Evolutionary conservation across 805 yeast species (phyloP).

Genomic region (Zygotorulaspora sp.): DNA sequence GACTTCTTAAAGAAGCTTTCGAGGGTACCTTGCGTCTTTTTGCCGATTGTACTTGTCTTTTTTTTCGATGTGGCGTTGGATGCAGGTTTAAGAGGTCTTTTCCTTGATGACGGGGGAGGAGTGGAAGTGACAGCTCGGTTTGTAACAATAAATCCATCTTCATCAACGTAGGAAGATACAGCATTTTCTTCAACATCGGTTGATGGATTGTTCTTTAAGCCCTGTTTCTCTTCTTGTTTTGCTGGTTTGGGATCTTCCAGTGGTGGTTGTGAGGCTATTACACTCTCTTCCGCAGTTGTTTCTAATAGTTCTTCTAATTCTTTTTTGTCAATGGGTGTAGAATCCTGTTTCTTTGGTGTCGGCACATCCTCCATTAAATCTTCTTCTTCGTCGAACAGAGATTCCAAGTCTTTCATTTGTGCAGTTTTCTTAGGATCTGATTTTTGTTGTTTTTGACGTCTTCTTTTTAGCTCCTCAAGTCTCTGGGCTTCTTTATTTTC

Average conservation of each 20-base stretch:
- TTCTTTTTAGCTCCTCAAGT: conserved; percentile 26
- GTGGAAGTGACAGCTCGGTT: conserved; percentile 21
- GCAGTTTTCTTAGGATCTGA: conserved; percentile 28
- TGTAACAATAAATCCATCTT: conserved; percentile 35
- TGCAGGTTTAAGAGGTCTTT: conserved; percentile 7
- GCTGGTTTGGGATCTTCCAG: no score
- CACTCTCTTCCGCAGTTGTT: conserved; percentile 34
- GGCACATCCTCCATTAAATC: conserved; percentile 5
- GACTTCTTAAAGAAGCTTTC: conserved; percentile 32
- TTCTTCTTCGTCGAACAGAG: conserved; percentile 28
- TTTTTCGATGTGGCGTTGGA: conserved; percentile 6
- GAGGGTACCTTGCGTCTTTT: conserved; percentile 32
- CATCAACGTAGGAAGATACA: conserved; percentile 26
- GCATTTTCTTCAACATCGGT: conserved; percentile 2
- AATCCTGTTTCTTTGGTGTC: conserved; percentile 4
- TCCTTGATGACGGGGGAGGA: conserved; percentile 10
- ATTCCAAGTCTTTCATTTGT: conserved; percentile 29
- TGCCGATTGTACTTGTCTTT: conserved; percentile 14
- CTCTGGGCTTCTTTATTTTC: conserved; percentile 31
- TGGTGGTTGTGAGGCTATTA: conserved; percentile 17
- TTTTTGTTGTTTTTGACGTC: conserved; percentile 21
- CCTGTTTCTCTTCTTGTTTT: conserved; percentile 5
- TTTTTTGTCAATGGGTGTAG: conserved; percentile 11
- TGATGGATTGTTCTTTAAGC: conserved; percentile 1
- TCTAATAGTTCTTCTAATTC: conserved; percentile 31